These are phyloP conservation scores for barley (Hordeum vulgare) DNA, from an alignment of 176 grass and related monocot genomes.

Conservation along the genomic window DNA sequence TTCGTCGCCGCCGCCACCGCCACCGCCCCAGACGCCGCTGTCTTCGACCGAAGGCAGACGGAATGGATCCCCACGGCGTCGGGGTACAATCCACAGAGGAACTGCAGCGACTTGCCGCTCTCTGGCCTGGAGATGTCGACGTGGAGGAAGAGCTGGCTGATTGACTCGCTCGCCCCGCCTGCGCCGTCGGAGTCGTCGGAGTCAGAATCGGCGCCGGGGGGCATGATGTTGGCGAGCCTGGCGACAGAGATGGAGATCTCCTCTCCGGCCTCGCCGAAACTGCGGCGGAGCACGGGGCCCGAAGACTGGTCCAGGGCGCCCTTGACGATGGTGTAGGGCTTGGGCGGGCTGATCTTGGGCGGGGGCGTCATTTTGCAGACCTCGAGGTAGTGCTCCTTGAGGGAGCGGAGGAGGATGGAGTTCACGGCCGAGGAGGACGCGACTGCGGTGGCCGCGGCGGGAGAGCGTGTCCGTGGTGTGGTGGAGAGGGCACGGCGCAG, in stretches of 20 bases:
- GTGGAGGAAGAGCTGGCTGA: constrained; percentile 84
- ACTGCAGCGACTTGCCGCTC: constrained; percentile 69
- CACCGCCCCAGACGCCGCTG: background rate
- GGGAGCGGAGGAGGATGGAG: constrained; percentile 78
- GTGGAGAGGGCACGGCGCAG: constrained; percentile 1
- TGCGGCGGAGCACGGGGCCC: constrained; percentile 55
- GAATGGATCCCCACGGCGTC: constrained; percentile 92
- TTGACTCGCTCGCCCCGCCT: constrained; percentile 40
- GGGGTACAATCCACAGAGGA: constrained; percentile 85
- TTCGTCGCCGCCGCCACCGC: background rate
- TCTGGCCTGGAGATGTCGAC: constrained; percentile 69
- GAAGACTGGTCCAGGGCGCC: constrained; percentile 58
- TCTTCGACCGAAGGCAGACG: constrained; percentile 74
- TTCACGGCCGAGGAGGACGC: constrained; percentile 50
- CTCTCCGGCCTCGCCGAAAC: constrained; percentile 57
- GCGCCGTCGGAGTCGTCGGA: constrained; percentile 17
- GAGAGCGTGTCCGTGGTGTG: background rate
- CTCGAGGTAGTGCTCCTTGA: constrained; percentile 91
- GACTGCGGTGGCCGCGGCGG: background rate
- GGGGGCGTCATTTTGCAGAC: constrained; percentile 84
- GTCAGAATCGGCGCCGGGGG: constrained; percentile 39
- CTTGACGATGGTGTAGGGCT: constrained; percentile 70
- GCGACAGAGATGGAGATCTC: constrained; percentile 86
- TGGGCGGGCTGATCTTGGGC: constrained; percentile 66
- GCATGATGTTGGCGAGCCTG: constrained; percentile 72